Conservation (phyloP, 106 monocot species). For the Vanilla planifolia region DNA sequence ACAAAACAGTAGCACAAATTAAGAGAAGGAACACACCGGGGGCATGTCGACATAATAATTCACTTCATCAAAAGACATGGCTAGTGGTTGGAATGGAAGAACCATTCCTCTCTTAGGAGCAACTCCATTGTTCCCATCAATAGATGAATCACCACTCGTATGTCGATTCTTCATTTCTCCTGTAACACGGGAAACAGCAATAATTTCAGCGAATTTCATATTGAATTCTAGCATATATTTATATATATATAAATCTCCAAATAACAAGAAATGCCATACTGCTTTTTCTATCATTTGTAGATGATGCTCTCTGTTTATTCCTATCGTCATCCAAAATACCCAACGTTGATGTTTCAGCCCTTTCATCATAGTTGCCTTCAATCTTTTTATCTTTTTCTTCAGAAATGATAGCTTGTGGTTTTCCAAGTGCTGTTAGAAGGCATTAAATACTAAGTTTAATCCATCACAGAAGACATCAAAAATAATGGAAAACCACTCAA, state of each 20-base stretch:
- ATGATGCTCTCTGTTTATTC: constrained; percentile 21
- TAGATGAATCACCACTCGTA: no score
- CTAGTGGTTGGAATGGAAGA: constrained; percentile 60
- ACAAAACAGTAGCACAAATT: no score
- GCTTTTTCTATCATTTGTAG: constrained; percentile 25
- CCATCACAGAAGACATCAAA: no score
- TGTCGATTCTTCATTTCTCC: no score
- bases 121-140: constrained; percentile 4
- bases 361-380: constrained; percentile 33
- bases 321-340: constrained; percentile 9
- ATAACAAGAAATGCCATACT: constrained; percentile 6
- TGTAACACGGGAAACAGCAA: neutral
- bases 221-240: neutral
- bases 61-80: constrained; percentile 55
- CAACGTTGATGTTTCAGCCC: constrained; percentile 17
- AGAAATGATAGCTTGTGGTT: constrained; percentile 46
- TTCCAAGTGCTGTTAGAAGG: constrained; percentile 34
- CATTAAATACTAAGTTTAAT: no score
- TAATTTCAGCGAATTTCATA: neutral
- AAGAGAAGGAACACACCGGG: constrained; percentile 26
- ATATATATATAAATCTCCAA: neutral
- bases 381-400: constrained; percentile 35
- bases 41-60: constrained; percentile 76
- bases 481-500: no score
- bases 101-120: constrained; percentile 48